Evolutionary conservation across 345 rosid genomes (phyloP).

Genomic region (Salix udensis): DNA sequence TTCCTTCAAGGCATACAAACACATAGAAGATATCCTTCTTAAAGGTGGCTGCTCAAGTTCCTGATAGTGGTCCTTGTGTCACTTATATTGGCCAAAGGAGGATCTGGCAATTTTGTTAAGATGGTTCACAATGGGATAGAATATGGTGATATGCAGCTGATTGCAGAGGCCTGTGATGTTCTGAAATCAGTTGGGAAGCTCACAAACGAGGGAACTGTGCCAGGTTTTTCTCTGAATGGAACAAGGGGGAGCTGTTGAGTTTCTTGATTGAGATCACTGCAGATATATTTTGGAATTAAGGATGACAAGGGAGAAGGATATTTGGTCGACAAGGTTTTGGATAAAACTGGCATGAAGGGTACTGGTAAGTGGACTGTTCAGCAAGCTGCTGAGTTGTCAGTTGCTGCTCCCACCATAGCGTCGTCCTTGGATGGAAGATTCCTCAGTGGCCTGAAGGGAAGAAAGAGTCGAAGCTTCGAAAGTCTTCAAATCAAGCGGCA

Average conservation of each 20-base stretch:
- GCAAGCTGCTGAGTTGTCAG: slow-evolving; percentile 26
- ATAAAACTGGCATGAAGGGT: slow-evolving; percentile 20
- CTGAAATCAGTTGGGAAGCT: slow-evolving; percentile 21
- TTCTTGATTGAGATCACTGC: slow-evolving; percentile 26
- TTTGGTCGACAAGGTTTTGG: slow-evolving; percentile 25
- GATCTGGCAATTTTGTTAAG: slow-evolving; percentile 23
- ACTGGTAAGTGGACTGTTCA: slow-evolving; percentile 28
- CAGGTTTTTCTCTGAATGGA: slow-evolving; percentile 12
- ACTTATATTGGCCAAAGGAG: slow-evolving; percentile 25
- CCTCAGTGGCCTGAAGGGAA: slow-evolving; percentile 19
- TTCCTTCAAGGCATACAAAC: slow-evolving; percentile 11
- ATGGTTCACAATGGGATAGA: slow-evolving; percentile 22
- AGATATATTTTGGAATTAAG: slow-evolving; percentile 20
- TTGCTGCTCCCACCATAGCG: slow-evolving; percentile 26
- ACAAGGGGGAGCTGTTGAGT: slow-evolving; percentile 21
- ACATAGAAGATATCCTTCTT: slow-evolving; percentile 16
- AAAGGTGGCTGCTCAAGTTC: slow-evolving; percentile 23
- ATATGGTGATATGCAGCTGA: slow-evolving; percentile 28
- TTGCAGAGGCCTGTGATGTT: slow-evolving; percentile 25
- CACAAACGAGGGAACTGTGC: slow-evolving; percentile 10
- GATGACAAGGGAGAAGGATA: slow-evolving; percentile 17
- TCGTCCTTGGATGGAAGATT: slow-evolving; percentile 20
- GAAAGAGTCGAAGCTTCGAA: slow-evolving; percentile 18
- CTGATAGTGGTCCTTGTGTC: slow-evolving; percentile 20
- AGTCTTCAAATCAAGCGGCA: slow-evolving; percentile 12